Conservation (phyloP, 805 yeast genomes). For the Saturnispora diversa region DNA sequence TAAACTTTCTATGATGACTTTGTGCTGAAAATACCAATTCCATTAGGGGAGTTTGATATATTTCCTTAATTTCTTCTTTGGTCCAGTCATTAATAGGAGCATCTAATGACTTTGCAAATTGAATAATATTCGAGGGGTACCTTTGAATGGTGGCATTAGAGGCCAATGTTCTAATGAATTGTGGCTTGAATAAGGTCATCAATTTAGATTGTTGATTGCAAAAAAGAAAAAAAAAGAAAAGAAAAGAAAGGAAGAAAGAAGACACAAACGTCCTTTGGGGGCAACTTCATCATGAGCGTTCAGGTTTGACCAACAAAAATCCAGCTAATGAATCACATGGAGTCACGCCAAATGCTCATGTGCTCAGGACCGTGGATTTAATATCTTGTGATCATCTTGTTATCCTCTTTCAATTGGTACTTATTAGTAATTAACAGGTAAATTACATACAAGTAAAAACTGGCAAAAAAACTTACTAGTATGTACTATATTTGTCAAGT, state of each 20-base stretch:
- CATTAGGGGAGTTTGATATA: constrained; percentile 59
- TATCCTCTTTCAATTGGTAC: no score
- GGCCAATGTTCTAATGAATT: constrained; percentile 7
- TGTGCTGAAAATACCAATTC: constrained; percentile 56
- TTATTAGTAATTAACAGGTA: no score
- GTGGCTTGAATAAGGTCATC: constrained; percentile 1
- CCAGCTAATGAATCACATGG: no score
- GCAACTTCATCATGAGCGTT: no score
- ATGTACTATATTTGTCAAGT: no score
- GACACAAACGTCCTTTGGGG: neutral
- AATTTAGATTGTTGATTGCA: neutral
- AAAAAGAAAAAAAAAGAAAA: neutral
- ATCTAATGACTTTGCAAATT: constrained; percentile 6
- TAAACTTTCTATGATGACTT: constrained; percentile 55
- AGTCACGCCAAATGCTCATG: no score
- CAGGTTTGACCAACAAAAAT: no score
- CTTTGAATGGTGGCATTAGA: constrained; percentile 4
- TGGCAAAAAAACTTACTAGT: no score
- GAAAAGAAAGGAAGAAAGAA: neutral
- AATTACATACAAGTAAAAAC: no score
- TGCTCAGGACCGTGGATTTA: no score
- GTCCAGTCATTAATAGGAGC: constrained; percentile 45
- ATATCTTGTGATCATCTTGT: no score
- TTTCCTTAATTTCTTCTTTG: constrained; percentile 46
- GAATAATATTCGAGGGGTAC: neutral